phyloP scores from a whole-genome alignment of 208 protist genomes.

The Vickermania spadyakhi region DNA sequence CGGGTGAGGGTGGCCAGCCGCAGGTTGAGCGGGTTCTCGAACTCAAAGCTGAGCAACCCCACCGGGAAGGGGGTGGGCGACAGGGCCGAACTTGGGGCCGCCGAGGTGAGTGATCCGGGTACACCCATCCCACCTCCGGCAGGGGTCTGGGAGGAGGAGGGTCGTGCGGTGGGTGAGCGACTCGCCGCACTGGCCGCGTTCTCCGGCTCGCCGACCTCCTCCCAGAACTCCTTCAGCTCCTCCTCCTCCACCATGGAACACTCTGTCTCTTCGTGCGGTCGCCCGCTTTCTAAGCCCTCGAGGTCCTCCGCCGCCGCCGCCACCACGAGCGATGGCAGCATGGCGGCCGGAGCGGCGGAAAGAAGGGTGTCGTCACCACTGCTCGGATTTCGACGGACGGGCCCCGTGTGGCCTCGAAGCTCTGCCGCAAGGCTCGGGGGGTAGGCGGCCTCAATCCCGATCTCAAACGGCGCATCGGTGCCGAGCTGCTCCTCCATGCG shows the following conservation, averaged over 20 bases:
- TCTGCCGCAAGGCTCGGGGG: neutral
- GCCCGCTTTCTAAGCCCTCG: neutral
- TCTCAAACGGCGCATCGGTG: neutral
- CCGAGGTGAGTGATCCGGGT: neutral
- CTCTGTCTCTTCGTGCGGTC: conserved; percentile 3
- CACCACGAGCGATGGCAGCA: conserved; percentile 2
- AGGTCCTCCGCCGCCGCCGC: conserved; percentile 6
- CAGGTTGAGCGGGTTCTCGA: conserved; percentile 82
- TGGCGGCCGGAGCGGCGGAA: neutral
- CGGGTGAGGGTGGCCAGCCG: conserved; percentile 77
- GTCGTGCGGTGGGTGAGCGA: neutral
- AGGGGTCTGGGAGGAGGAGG: neutral
- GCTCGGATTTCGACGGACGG: neutral
- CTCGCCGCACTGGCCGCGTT: neutral
- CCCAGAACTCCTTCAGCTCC: conserved; percentile 24
- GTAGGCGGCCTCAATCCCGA: neutral
- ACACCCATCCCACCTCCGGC: neutral
- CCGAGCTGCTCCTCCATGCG: neutral
- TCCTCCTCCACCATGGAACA: conserved; percentile 40
- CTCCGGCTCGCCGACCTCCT: conserved; percentile 1
- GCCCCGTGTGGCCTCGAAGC: neutral
- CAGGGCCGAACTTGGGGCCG: conserved; percentile 16
- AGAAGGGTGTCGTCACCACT: neutral
- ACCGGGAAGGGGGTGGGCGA: conserved; percentile 55
- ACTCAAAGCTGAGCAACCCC: no score